Conservation (phyloP, 2,329 filamentous ascomycete species). For the Septoria linicola region DNA sequence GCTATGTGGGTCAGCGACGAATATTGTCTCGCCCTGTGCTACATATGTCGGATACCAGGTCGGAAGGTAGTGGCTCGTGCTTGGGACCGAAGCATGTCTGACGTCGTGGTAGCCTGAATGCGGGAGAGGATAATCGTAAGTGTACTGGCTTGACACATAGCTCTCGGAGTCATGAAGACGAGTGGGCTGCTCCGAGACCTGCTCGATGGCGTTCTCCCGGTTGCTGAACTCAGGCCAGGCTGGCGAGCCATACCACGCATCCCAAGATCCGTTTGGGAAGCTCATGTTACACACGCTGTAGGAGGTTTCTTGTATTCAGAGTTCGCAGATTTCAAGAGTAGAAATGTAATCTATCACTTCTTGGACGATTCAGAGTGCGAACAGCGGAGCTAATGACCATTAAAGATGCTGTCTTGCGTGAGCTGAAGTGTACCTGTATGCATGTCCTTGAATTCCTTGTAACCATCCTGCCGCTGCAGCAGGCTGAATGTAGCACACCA, state of each 20-base stretch:
- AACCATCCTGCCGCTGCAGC: slow-evolving; percentile 20
- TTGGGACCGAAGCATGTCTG: too few relatives aligned
- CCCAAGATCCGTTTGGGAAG: slow-evolving; percentile 1
- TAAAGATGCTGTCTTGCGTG: slow-evolving; percentile 1
- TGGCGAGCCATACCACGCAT: slow-evolving; percentile 6
- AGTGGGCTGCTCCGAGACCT: not conserved
- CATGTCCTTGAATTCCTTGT: slow-evolving; percentile 18
- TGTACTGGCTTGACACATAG: too few relatives aligned
- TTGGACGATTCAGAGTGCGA: not conserved
- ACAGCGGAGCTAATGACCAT: not conserved
- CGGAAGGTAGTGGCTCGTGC: too few relatives aligned
- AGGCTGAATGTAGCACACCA: slow-evolving; percentile 15
- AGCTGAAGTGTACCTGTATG: slow-evolving; percentile 12
- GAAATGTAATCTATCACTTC: slow-evolving; percentile 2
- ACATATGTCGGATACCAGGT: too few relatives aligned
- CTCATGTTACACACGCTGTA: slow-evolving; percentile 4
- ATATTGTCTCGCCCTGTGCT: too few relatives aligned
- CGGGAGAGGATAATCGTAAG: too few relatives aligned
- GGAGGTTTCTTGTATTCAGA: not conserved
- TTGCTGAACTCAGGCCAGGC: slow-evolving; percentile 4
- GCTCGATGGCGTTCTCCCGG: not conserved
- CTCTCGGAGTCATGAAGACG: too few relatives aligned
- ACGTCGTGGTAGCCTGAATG: too few relatives aligned
- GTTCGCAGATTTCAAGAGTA: not conserved
- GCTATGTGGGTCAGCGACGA: too few relatives aligned